Conservation (phyloP, 768 basidiomycete species). For the Rhodotorula diobovata region DNA sequence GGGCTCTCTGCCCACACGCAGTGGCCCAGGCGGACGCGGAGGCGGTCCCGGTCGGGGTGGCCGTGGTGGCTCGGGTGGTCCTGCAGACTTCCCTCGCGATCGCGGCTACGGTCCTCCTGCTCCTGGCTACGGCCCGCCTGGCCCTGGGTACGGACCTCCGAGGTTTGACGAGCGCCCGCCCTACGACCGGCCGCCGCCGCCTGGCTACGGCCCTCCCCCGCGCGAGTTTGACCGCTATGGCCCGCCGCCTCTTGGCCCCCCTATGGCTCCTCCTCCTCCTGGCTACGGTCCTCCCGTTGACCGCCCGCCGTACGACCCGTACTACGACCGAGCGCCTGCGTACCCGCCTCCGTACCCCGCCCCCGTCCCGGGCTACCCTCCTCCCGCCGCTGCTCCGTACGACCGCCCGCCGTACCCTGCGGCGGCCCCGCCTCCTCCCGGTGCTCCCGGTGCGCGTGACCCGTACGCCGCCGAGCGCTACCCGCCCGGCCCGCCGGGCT, state of each 20-base stretch:
- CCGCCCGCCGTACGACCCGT: slow-evolving; percentile 32
- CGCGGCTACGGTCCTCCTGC: slow-evolving; percentile 4
- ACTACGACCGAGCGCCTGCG: slow-evolving; percentile 24
- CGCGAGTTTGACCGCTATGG: slow-evolving; percentile 11
- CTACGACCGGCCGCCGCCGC: slow-evolving; percentile 4
- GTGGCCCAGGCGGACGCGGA: no score
- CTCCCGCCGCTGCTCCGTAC: slow-evolving; percentile 11
- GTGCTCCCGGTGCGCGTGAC: not conserved
- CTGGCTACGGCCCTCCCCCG: slow-evolving; percentile 17
- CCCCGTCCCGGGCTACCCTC: slow-evolving; percentile 11
- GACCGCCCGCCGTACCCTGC: slow-evolving; percentile 26
- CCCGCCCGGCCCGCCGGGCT: not conserved
- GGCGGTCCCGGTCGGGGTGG: no score
- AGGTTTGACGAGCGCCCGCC: slow-evolving; percentile 6
- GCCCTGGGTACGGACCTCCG: slow-evolving; percentile 4
- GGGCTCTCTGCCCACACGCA: no score
- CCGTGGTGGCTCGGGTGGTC: no score
- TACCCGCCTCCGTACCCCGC: slow-evolving; percentile 12
- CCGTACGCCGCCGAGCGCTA: slow-evolving; percentile 28
- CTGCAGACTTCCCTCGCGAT: not conserved
- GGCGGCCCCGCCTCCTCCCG: not conserved
- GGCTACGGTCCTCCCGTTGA: slow-evolving; percentile 5
- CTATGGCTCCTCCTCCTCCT: slow-evolving; percentile 13
- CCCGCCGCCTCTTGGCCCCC: slow-evolving; percentile 10
- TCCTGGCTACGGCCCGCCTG: not conserved